phyloP scores from a whole-genome alignment of 2,329 filamentous ascomycete species.

The Blumeria graminis region DNA sequence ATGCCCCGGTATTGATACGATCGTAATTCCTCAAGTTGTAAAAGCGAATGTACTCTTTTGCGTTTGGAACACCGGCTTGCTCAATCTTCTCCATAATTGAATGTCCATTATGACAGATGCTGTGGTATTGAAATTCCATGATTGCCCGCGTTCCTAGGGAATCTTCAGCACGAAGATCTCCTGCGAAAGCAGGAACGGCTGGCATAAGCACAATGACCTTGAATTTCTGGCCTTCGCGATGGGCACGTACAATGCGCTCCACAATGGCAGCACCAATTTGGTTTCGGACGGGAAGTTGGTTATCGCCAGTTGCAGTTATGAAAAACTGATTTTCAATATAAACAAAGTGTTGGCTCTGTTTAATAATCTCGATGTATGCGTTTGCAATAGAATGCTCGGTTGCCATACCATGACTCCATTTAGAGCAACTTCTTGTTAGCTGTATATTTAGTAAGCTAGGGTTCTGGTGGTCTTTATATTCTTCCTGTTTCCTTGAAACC shows the following conservation, averaged over 20 bases:
- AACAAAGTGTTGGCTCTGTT: conserved; percentile 43
- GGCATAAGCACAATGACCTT: conserved; percentile 59
- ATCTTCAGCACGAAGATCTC: conserved; percentile 48
- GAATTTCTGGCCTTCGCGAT: conserved; percentile 39
- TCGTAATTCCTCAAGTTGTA: conserved; percentile 73
- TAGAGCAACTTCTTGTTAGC: conserved; percentile 21
- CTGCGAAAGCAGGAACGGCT: conserved; percentile 59
- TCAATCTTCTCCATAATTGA: conserved; percentile 52
- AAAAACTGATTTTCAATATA: conserved; percentile 77
- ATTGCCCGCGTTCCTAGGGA: conserved; percentile 59
- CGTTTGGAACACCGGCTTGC: conserved; percentile 39
- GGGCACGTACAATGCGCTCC: conserved; percentile 49
- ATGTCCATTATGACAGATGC: conserved; percentile 52
- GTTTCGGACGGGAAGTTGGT: conserved; percentile 51
- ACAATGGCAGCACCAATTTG: conserved; percentile 59
- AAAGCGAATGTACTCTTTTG: conserved; percentile 52
- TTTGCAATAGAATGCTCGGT: conserved; percentile 65
- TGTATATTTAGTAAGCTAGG: conserved; percentile 13
- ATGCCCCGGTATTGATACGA: conserved; percentile 46
- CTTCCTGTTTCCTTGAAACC: background rate
- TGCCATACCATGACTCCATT: conserved; percentile 34
- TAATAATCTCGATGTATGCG: conserved; percentile 53
- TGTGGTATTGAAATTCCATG: conserved; percentile 71
- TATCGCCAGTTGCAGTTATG: conserved; percentile 52
- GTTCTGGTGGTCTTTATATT: background rate